phyloP scores from a whole-genome alignment of 345 rosid species.

The Cardamine chenopodiifolia region DNA sequence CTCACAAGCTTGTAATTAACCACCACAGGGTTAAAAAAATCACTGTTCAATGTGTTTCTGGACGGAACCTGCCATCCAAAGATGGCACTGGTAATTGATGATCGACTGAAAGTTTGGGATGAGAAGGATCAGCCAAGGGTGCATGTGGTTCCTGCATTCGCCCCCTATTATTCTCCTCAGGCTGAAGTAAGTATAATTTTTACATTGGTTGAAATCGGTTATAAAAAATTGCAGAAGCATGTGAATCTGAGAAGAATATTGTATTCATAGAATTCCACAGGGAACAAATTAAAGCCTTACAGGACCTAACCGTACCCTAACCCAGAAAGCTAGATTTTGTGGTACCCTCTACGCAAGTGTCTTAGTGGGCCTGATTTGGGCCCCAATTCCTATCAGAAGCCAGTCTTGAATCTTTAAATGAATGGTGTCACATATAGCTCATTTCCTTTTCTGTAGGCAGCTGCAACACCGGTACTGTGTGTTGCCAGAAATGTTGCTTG shows the following conservation, averaged over 20 bases:
- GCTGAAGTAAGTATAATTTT: constrained; percentile 73
- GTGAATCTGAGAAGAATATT: constrained; percentile 21
- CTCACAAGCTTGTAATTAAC: constrained; percentile 32
- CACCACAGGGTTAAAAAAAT: constrained; percentile 71
- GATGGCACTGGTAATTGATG: constrained; percentile 97
- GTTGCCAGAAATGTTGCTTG: constrained; percentile 97
- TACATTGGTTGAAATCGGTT: constrained; percentile 12
- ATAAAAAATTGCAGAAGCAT: constrained; percentile 34
- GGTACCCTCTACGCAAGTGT: constrained; percentile 18
- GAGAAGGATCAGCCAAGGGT: constrained; percentile 98
- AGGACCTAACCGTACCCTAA: neutral
- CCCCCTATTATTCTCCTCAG: constrained; percentile 96
- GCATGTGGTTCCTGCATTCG: constrained; percentile 98
- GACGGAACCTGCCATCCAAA: constrained; percentile 92
- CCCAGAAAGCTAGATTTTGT: constrained; percentile 29
- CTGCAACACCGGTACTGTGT: constrained; percentile 80
- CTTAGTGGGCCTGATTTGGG: constrained; percentile 23
- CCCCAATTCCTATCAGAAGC: constrained; percentile 9
- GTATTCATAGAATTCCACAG: neutral
- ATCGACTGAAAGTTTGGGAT: constrained; percentile 96
- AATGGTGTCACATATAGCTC: constrained; percentile 37
- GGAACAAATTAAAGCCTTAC: constrained; percentile 19
- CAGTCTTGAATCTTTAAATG: constrained; percentile 15
- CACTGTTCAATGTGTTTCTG: constrained; percentile 86
- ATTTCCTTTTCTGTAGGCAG: constrained; percentile 59